Conservation (phyloP, 768 basidiomycete genomes). For the Leccinum boreale region DNA sequence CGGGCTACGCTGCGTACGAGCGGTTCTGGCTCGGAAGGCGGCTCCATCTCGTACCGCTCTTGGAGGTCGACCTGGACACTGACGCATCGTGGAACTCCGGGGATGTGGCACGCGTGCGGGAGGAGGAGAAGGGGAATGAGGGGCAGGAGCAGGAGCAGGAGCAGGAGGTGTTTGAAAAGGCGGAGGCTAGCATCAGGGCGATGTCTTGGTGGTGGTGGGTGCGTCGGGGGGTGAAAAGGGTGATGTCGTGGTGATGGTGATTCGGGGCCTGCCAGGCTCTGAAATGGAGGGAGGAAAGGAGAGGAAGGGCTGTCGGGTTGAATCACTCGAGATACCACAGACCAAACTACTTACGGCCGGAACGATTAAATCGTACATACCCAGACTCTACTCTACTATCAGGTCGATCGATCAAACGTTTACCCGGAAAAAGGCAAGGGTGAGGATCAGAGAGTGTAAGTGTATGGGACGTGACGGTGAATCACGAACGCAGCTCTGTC, state of each 20-base stretch:
- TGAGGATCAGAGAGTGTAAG: background rate
- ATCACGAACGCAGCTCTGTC: background rate
- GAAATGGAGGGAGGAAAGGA: no score
- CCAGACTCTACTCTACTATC: background rate
- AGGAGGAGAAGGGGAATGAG: constrained; percentile 23
- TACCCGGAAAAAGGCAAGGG: background rate
- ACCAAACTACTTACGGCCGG: background rate
- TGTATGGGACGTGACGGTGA: background rate
- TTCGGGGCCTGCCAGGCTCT: background rate
- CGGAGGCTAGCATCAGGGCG: background rate
- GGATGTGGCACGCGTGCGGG: constrained; percentile 36
- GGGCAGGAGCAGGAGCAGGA: background rate
- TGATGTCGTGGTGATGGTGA: background rate
- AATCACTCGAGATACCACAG: background rate
- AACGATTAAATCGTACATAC: background rate
- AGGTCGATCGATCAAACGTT: background rate
- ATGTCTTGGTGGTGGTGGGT: background rate
- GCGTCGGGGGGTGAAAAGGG: background rate
- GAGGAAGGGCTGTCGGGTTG: no score
- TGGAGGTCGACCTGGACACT: constrained; percentile 49
- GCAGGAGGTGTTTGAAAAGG: background rate
- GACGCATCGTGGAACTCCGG: constrained; percentile 52
- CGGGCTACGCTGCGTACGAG: constrained; percentile 42
- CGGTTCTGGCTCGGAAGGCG: constrained; percentile 27
- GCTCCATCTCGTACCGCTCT: constrained; percentile 40